Conservation (phyloP, 176 grass and related monocot species). For the Paspalum notatum region DNA sequence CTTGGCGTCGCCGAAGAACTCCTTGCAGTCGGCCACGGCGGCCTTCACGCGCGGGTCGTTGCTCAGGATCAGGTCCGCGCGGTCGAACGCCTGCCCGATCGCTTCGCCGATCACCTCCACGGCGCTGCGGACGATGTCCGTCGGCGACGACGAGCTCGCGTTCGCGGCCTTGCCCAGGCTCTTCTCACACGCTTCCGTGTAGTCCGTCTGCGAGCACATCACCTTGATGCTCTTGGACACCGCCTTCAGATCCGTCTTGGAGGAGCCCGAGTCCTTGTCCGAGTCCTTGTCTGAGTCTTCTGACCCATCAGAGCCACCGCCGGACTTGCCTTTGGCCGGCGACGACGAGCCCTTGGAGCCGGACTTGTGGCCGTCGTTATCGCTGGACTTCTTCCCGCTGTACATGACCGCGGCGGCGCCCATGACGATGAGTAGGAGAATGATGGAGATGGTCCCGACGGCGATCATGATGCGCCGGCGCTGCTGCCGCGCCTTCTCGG, state of each 20-base stretch:
- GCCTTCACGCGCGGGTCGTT: conserved; percentile 61
- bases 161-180: conserved; percentile 62
- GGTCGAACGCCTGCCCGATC: conserved; percentile 56
- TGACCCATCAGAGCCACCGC: neutral
- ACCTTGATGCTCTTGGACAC: conserved; percentile 54
- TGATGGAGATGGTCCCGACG: conserved; percentile 40
- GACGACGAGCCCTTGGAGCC: conserved; percentile 19
- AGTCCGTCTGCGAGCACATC: conserved; percentile 67
- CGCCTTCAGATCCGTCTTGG: conserved; percentile 22
- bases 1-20: conserved; percentile 52
- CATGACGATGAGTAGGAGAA: conserved; percentile 55
- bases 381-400: conserved; percentile 39
- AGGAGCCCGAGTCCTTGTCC: neutral
- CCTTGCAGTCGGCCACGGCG: conserved; percentile 71
- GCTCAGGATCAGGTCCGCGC: conserved; percentile 57
- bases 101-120: conserved; percentile 60
- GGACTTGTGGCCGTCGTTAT: conserved; percentile 12
- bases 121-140: conserved; percentile 53
- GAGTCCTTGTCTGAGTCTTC: neutral
- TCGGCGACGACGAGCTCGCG: conserved; percentile 54
- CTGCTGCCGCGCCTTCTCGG: conserved; percentile 63
- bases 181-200: conserved; percentile 56
- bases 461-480: conserved; percentile 61
- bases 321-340: neutral
- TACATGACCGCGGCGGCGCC: conserved; percentile 40